Base-by-base conservation (phyloP, 2,329 filamentous ascomycete genomes). In the Cercospora sojina region DNA sequence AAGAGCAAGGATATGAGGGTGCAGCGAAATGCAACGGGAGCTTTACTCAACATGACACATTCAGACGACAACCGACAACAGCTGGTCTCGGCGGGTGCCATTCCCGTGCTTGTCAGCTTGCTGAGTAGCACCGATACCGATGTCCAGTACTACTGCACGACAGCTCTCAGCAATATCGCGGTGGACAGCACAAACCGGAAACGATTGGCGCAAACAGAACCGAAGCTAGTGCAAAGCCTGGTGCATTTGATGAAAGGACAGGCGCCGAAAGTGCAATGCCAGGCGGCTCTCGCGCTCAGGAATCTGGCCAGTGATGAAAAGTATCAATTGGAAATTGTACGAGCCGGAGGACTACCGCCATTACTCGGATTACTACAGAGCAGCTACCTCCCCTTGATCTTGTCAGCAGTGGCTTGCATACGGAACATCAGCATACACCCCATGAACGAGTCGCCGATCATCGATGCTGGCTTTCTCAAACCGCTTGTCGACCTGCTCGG, bases 1-100 rank as follows among this genome's bases (percentile, higher is more conserved):
- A 98, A 97, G 80, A 98, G 95, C 23, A 94, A 96, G 80, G 95
- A 99, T 76, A 98, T 98, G 95, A 89, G 95, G 64, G 95, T 99
- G 57, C 95, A 99, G 82, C 88, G 95, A 71, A 99, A 99, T 80
- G 95, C 95, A 65, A 99, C 95, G 0, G 95, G 95, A 62, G 95
- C 95, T 55, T 83, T 99, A 65, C 86, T 99, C 71, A 99, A 99
- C 80, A 99, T 99, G 95, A 99, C 95, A 74, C 95, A 99, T 83
- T 98, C 77, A 95, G 95, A 98, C 78, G 95, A 99, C 80, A 99
- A 99, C 79, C 89, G 95, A 73, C 93, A 98, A 80, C 93, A 99
- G 79, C 90, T 99, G 29, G 95, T 99, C 72, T 96, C 96, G 72
- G 95, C 95, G 55, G 94, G 94, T 69, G 95, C 95, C n/a, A 97